These are phyloP conservation scores for Musa troglodytarum DNA, from an alignment of 176 grass and related monocot genomes.

Conservation along the genomic window DNA sequence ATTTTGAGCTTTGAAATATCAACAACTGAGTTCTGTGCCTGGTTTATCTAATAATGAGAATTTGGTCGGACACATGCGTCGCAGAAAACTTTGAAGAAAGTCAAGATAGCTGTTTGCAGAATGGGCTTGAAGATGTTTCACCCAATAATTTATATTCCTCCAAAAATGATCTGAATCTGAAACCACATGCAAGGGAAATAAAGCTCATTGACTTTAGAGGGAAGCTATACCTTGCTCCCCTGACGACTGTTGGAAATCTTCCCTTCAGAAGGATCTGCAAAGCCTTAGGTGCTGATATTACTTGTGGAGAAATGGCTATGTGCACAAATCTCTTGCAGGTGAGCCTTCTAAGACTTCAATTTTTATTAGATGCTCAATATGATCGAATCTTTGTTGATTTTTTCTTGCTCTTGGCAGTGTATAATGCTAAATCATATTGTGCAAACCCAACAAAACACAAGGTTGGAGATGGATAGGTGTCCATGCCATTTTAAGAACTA, in stretches of 20 bases:
- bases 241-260: constrained; percentile 94
- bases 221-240: constrained; percentile 82
- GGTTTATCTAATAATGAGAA: constrained; percentile 17
- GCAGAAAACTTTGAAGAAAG: constrained; percentile 28
- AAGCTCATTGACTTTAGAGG: constrained; percentile 86
- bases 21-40: constrained; percentile 1
- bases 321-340: constrained; percentile 97
- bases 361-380: background rate
- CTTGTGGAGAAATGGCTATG: constrained; percentile 99
- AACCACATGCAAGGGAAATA: constrained; percentile 60
- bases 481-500: too few relatives aligned
- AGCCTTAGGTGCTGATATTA: constrained; percentile 84
- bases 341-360: background rate
- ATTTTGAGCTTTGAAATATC: constrained; percentile 1
- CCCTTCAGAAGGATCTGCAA: constrained; percentile 86
- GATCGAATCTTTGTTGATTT: background rate
- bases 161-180: constrained; percentile 37
- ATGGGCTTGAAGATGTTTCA: constrained; percentile 34
- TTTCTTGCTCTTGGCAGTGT: too few relatives aligned
- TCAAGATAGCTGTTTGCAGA: constrained; percentile 19
- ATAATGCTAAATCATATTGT: too few relatives aligned
- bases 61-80: constrained; percentile 32
- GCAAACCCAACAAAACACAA: too few relatives aligned
- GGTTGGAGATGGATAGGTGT: too few relatives aligned
- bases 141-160: constrained; percentile 31